Percentiles rank a stretch among this genome's conserved stretches.
These are phyloP conservation scores for Rhytidhysteron rufulum DNA, from an alignment of 2,329 filamentous ascomycete genomes.

Conservation along the genomic window DNA sequence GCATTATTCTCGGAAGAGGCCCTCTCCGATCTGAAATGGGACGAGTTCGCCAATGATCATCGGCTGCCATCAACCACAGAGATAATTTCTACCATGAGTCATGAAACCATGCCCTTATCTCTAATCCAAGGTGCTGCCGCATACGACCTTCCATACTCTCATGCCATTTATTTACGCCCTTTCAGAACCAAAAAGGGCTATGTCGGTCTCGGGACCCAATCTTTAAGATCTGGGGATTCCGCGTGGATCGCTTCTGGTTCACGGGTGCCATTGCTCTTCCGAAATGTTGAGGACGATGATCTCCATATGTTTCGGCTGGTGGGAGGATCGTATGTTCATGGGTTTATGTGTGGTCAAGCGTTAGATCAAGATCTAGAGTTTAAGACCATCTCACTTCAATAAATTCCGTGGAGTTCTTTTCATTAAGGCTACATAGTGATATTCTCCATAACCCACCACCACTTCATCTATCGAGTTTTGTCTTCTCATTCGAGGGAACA, in stretches of 20 bases:
- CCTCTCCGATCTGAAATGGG: constrained; percentile 2
- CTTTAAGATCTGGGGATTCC: constrained; percentile 10
- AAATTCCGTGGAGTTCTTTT: too few species aligned
- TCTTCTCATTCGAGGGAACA: too few species aligned
- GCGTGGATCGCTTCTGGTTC: constrained; percentile 15
- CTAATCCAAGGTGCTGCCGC: constrained; percentile 10
- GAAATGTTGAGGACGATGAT: constrained; percentile 4
- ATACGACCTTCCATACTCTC: constrained; percentile 12
- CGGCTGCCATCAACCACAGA: too few species aligned
- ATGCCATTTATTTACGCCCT: constrained; percentile 9
- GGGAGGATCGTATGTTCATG: constrained; percentile 14
- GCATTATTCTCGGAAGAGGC: neutral
- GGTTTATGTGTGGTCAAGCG: constrained; percentile 16
- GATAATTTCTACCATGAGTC: too few species aligned
- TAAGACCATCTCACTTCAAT: too few species aligned
- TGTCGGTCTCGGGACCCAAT: constrained; percentile 14
- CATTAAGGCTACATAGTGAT: too few species aligned
- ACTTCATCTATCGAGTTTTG: too few species aligned
- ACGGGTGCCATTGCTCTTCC: constrained; percentile 14
- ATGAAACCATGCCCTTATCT: too few species aligned
- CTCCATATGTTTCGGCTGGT: constrained; percentile 12
- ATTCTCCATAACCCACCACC: too few species aligned
- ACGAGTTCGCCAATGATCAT: too few species aligned
- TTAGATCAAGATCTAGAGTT: constrained; percentile 3
- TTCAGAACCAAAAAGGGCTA: constrained; percentile 11